phyloP scores from a whole-genome alignment of 2,329 filamentous ascomycete genomes.

The Colletotrichum sp. region DNA sequence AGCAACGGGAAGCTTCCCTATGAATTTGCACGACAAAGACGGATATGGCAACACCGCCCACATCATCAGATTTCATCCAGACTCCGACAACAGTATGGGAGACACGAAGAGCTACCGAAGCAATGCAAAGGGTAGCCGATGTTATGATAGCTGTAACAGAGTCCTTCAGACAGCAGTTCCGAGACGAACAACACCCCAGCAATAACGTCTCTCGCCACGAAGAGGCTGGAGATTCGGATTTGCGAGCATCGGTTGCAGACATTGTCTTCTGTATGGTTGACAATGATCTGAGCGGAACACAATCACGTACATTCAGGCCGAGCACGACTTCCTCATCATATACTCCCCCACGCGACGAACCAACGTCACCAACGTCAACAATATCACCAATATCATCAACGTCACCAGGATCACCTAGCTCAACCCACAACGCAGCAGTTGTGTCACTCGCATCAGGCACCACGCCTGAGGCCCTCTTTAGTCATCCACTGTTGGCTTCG shows the following conservation, averaged over 20 bases:
- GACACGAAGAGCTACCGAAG: background rate
- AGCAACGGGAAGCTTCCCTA: background rate
- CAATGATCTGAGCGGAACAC: background rate
- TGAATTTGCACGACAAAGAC: background rate
- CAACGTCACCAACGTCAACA: background rate
- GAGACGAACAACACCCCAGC: background rate
- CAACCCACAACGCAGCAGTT: background rate
- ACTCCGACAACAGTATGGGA: background rate
- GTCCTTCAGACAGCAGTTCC: constrained; percentile 7
- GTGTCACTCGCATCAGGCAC: background rate
- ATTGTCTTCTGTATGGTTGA: background rate
- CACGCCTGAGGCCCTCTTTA: background rate
- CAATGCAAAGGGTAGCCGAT: background rate
- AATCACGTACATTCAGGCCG: background rate
- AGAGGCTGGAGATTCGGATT: background rate
- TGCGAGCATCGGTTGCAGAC: background rate
- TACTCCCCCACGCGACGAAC: background rate
- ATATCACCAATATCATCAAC: background rate
- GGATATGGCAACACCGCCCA: background rate
- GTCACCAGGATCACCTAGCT: background rate
- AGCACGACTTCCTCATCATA: background rate
- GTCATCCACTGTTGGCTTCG: background rate
- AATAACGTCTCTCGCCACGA: background rate
- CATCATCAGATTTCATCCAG: background rate
- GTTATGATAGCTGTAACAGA: constrained; percentile 12